Evolutionary conservation across 2,329 filamentous ascomycete genomes (phyloP), one percentile per base, ranked within the genome.

Genomic region (Exophiala alcalophila): DNA sequence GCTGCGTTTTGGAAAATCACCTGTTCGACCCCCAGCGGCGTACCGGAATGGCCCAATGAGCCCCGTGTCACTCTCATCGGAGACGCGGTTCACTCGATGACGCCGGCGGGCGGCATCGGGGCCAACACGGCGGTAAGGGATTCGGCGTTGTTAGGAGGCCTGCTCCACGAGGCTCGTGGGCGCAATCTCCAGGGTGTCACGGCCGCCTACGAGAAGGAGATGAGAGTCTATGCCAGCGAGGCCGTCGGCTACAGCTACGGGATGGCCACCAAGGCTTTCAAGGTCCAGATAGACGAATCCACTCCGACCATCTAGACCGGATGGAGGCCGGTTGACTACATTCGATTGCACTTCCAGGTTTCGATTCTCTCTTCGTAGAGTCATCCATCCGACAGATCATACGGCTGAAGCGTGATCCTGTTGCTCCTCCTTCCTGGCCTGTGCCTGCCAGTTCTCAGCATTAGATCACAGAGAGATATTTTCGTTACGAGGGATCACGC

Each of bases 211-310:
- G 65, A 68, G 52, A 57, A 58, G 42, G 54, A 62, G 39, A 68
- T 68, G 65, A 59, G 64, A 36, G 53, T 76, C 0, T 81, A 80
- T 59, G 78, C 55, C 0, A 77, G 73, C 53, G 69, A 73, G 55
- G 75, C 76, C 2, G 80, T 83, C 8, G 57, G 60, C 19, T 51
- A 60, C 30, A 83, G 78, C 42, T 83, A 80, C 52, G 65, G 61
- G 0, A 57, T 65, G 41, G 77, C 76, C 2, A 61, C 41, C 2
- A 48, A 44, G 1, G 56, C 60, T 11, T 77, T 78, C 56, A 69
- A 69, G 0, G 54, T 74, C 29, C 44, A 40, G 1, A 74, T 78
- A 44, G 69, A 76, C 27, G 73, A 74, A n/a, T 18, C 11, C 19
- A 27, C 41, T 7, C 10, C 26, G 25, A 35, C 33, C 3, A 8